A percentile compares a stretch with the other conserved stretches of the same genome.
Conservation (phyloP, 164 flowering plant genomes). For the Tetracentron sinense region DNA sequence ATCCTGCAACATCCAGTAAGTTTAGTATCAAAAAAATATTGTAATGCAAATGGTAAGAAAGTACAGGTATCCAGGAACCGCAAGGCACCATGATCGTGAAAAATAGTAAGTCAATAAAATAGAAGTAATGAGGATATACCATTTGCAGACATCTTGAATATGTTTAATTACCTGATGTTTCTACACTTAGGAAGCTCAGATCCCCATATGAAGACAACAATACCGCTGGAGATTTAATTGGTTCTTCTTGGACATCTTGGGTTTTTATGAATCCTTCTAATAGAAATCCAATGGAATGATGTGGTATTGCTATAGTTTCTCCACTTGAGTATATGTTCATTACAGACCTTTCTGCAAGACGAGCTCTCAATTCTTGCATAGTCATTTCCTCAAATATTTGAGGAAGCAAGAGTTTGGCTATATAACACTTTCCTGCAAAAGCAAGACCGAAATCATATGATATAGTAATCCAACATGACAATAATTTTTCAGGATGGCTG, state of each 20-base stretch:
- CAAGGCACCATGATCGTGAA: neutral
- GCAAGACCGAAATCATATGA: conserved; percentile 4
- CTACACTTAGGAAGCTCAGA: conserved; percentile 35
- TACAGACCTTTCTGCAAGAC: conserved; percentile 66
- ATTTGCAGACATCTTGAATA: neutral
- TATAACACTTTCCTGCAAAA: conserved; percentile 71
- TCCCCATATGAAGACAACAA: conserved; percentile 47
- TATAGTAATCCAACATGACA: neutral
- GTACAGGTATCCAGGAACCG: neutral
- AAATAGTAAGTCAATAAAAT: neutral
- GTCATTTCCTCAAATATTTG: conserved; percentile 70
- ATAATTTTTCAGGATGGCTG: neutral
- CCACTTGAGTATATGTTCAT: conserved; percentile 64
- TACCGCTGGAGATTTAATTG: conserved; percentile 65
- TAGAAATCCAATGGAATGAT: conserved; percentile 56
- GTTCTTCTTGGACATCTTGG: conserved; percentile 42
- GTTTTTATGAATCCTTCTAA: conserved; percentile 70
- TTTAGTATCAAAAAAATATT: too few relatives aligned
- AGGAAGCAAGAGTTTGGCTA: conserved; percentile 83
- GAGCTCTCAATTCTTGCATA: conserved; percentile 74
- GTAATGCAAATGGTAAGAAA: too few relatives aligned
- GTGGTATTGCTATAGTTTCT: conserved; percentile 66
- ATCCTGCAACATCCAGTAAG: too few relatives aligned
- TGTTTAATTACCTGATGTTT: conserved; percentile 46
- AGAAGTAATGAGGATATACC: neutral